Conservation (phyloP, 768 basidiomycete species). For the Chlorophyllum brunneum region DNA sequence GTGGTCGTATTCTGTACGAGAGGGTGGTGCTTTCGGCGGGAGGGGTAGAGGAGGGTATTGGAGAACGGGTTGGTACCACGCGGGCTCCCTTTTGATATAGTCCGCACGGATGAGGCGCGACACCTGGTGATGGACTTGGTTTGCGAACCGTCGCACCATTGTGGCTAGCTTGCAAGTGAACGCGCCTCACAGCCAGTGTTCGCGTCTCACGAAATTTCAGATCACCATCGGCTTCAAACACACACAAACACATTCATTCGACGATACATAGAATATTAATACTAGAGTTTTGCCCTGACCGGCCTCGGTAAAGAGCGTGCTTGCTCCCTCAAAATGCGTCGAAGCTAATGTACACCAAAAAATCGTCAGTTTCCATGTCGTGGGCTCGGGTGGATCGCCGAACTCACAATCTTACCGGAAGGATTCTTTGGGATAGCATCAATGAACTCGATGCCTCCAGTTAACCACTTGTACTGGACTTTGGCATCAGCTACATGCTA, state of each 20-base stretch:
- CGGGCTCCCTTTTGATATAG: conserved; percentile 61
- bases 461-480: conserved; percentile 55
- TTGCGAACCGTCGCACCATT: conserved; percentile 80
- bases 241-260: conserved; percentile 14
- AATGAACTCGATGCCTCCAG: conserved; percentile 60
- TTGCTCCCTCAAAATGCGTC: conserved; percentile 49
- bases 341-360: conserved; percentile 26
- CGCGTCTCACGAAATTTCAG: conserved; percentile 19
- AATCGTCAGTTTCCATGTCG: too few relatives aligned
- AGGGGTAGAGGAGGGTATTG: conserved; percentile 86
- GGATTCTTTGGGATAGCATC: conserved; percentile 66
- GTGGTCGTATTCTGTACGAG: conserved; percentile 53
- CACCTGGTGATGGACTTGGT: conserved; percentile 85
- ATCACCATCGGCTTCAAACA: conserved; percentile 17
- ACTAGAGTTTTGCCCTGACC: conserved; percentile 15
- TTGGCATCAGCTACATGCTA: conserved; percentile 59
- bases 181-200: not conserved
- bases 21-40: conserved; percentile 68
- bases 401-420: conserved; percentile 60
- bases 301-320: conserved; percentile 28
- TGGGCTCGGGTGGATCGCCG: not conserved
- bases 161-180: not conserved
- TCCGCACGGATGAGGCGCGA: conserved; percentile 72
- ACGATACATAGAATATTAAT: not conserved
- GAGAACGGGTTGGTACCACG: conserved; percentile 83